Percentiles rank a stretch among this genome's conserved stretches.
These are phyloP conservation scores for Globisporangium okanoganense DNA, from an alignment of 352 stramenopile species.

Conservation along the genomic window DNA sequence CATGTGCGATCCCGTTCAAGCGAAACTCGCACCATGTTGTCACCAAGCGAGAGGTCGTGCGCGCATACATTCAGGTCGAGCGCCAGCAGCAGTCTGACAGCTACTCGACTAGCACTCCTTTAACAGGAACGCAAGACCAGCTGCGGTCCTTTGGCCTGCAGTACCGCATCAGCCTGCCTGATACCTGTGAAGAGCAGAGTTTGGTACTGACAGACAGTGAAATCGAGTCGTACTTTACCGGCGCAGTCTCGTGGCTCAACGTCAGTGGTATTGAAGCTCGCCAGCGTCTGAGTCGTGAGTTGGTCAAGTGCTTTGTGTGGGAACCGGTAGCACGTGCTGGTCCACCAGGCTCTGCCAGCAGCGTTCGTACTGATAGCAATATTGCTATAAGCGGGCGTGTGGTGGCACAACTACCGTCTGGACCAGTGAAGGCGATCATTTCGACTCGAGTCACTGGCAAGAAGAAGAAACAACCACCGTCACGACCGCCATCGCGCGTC, in stretches of 20 bases:
- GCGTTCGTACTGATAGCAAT: not conserved
- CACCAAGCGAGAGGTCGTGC: constrained; percentile 31
- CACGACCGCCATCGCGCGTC: not conserved
- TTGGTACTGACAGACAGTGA: constrained; percentile 42
- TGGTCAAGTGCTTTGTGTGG: constrained; percentile 36
- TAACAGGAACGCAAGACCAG: not conserved
- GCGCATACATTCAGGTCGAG: constrained; percentile 59
- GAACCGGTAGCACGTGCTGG: not conserved
- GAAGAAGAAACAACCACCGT: not conserved
- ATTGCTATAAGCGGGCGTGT: constrained; percentile 16
- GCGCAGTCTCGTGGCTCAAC: constrained; percentile 29
- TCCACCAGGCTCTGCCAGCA: not conserved
- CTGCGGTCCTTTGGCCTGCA: constrained; percentile 10
- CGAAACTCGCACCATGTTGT: constrained; percentile 36
- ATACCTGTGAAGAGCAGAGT: constrained; percentile 46
- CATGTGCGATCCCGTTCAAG: constrained; percentile 33
- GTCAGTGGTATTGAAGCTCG: constrained; percentile 12
- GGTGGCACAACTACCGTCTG: constrained; percentile 25
- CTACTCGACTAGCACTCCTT: not conserved
- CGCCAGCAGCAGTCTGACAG: constrained; percentile 17
- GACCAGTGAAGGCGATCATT: constrained; percentile 20
- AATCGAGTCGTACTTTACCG: constrained; percentile 46
- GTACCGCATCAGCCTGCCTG: constrained; percentile 47
- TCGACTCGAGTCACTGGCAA: constrained; percentile 12
- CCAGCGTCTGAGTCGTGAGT: constrained; percentile 18